Conservation (phyloP, 2,329 filamentous ascomycete species). For the Trichoderma breve region DNA sequence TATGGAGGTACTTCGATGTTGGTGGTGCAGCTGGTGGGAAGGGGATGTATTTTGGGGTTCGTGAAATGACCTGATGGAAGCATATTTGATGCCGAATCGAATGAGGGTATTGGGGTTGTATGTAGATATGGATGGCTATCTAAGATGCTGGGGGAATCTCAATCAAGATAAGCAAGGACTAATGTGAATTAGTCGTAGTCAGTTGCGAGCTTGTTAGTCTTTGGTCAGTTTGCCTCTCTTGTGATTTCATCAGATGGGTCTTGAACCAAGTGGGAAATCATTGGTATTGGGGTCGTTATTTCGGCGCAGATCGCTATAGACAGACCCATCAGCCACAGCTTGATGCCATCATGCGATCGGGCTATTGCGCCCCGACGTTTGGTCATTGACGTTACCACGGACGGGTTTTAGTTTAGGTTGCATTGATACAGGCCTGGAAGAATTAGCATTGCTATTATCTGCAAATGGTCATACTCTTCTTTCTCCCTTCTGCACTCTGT, state of each 20-base stretch:
- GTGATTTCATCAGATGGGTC: neutral
- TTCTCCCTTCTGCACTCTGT: neutral
- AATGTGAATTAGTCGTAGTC: neutral
- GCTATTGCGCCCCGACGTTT: neutral
- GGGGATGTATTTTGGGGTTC: neutral
- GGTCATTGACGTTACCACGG: neutral
- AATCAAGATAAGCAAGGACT: neutral
- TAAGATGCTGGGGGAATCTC: neutral
- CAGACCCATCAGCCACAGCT: neutral
- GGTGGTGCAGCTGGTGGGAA: neutral
- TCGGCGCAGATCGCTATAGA: neutral
- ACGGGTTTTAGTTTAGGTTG: neutral
- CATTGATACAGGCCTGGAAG: neutral
- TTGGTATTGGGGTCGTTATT: neutral
- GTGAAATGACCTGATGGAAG: conserved; percentile 3
- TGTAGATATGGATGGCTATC: neutral
- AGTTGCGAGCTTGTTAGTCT: neutral
- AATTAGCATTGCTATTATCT: neutral
- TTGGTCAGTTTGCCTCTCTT: neutral
- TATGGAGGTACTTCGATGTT: neutral
- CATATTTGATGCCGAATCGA: neutral
- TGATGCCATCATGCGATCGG: neutral
- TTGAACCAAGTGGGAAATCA: neutral
- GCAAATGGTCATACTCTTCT: neutral
- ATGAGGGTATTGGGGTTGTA: neutral